Evolutionary conservation across 352 stramenopile genomes (phyloP).

Genomic region (Globisporangium parvum): DNA sequence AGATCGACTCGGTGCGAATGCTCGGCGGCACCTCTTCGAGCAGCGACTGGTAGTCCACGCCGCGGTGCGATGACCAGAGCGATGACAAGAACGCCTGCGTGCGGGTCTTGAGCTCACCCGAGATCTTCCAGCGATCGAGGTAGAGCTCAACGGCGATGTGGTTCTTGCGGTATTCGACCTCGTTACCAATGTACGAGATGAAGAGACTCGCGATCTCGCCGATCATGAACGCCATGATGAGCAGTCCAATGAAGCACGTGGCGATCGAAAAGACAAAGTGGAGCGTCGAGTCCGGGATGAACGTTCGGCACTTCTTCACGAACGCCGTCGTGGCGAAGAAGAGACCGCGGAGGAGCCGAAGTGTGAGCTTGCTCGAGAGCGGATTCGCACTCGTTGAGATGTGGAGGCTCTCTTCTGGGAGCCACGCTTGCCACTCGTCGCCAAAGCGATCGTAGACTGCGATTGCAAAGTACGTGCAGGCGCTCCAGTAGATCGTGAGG

Average conservation of each 20-base stretch:
- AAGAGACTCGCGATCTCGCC: conserved; percentile 62
- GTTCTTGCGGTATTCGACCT: conserved; percentile 65
- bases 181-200: conserved; percentile 51
- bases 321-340: conserved; percentile 49
- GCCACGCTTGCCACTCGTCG: conserved; percentile 48
- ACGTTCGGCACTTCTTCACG: conserved; percentile 53
- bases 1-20: conserved; percentile 42
- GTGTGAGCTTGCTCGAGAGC: conserved; percentile 21
- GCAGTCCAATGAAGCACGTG: conserved; percentile 43
- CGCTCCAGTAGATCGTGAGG: conserved; percentile 57
- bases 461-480: conserved; percentile 53
- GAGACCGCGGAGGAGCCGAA: conserved; percentile 40
- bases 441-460: conserved; percentile 49
- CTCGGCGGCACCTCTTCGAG: conserved; percentile 45
- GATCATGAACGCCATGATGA: conserved; percentile 77
- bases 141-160: conserved; percentile 53
- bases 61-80: conserved; percentile 51
- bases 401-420: conserved; percentile 31
- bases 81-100: conserved; percentile 40
- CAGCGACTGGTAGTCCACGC: conserved; percentile 47
- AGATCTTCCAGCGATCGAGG: conserved; percentile 34
- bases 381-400: conserved; percentile 18
- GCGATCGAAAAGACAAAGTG: conserved; percentile 44
- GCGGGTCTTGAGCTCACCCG: conserved; percentile 25
- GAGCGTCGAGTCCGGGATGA: conserved; percentile 29